Percentiles rank a stretch among this genome's conserved stretches.
Evolutionary conservation across 2,329 filamentous ascomycete species (phyloP).

Genomic region (Paracoccidioides lutzii): DNA sequence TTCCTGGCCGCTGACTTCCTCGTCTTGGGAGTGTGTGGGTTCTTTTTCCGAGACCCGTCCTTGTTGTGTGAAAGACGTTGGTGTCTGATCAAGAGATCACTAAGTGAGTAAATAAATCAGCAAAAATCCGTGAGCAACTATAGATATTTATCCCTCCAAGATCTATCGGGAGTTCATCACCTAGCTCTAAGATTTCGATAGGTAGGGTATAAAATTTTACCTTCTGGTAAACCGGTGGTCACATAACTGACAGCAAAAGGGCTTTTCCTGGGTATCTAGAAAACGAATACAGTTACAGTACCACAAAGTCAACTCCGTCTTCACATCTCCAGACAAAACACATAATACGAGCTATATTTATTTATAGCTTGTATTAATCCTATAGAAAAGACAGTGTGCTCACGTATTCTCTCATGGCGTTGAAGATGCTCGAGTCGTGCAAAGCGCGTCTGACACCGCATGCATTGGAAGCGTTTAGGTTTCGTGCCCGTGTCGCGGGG

Average conservation of each 20-base stretch:
- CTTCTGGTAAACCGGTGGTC: conserved; percentile 32
- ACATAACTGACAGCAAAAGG: conserved; percentile 28
- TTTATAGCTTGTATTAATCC: background rate
- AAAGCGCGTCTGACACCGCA: conserved; percentile 7
- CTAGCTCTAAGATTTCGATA: background rate
- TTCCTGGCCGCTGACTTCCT: conserved; percentile 16
- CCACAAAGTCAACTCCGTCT: background rate
- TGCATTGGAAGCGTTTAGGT: conserved; percentile 2
- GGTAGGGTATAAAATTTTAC: conserved; percentile 9
- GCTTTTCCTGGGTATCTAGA: conserved; percentile 28
- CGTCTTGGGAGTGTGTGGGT: conserved; percentile 5
- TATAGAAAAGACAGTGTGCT: background rate
- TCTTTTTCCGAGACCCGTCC: conserved; percentile 7
- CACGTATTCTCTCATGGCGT: conserved; percentile 27
- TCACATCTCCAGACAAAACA: background rate
- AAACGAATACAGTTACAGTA: background rate
- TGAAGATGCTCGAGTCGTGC: conserved; percentile 31
- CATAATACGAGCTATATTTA: no score
- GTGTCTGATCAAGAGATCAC: conserved; percentile 30
- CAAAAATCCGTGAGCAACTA: no score
- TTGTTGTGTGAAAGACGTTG: conserved; percentile 26
- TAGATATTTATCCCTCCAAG: no score
- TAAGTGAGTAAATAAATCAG: conserved; percentile 6
- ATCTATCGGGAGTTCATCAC: background rate
- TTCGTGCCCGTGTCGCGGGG: background rate